Conservation (phyloP, 495 filamentous ascomycete species). For the Trichoderma gamsii region DNA sequence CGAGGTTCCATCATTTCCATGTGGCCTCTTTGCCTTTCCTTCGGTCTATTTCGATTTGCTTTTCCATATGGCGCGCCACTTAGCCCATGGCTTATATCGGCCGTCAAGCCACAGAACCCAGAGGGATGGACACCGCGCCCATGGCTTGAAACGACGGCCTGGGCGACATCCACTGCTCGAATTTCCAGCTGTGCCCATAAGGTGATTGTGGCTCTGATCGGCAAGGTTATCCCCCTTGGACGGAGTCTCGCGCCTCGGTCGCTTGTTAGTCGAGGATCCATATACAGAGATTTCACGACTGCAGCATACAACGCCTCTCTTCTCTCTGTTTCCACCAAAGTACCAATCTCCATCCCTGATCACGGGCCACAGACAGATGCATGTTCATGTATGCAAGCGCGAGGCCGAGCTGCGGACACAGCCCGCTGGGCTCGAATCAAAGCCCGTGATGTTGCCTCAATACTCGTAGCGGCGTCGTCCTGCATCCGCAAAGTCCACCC, state of each 20-base stretch:
- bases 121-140: not conserved
- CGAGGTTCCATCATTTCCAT: not conserved
- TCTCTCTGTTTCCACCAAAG: not conserved
- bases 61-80: not conserved
- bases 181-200: not conserved
- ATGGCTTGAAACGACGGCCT: not conserved
- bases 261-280: not conserved
- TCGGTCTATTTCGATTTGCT: not conserved
- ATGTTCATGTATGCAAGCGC: constrained; percentile 3
- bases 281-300: not conserved
- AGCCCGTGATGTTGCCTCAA: too few species aligned
- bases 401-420: not conserved
- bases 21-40: not conserved
- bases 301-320: not conserved
- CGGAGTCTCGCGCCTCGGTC: not conserved
- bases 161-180: not conserved
- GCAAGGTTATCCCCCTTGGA: not conserved
- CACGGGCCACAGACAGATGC: not conserved
- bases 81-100: not conserved
- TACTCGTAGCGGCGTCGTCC: not conserved
- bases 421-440: not conserved
- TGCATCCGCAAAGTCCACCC: not conserved
- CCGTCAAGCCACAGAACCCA: not conserved
- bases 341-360: not conserved
- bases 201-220: constrained; percentile 13